These are phyloP conservation scores for Annulohypoxylon nitens DNA, from an alignment of 495 filamentous ascomycete genomes.

Conservation along the genomic window DNA sequence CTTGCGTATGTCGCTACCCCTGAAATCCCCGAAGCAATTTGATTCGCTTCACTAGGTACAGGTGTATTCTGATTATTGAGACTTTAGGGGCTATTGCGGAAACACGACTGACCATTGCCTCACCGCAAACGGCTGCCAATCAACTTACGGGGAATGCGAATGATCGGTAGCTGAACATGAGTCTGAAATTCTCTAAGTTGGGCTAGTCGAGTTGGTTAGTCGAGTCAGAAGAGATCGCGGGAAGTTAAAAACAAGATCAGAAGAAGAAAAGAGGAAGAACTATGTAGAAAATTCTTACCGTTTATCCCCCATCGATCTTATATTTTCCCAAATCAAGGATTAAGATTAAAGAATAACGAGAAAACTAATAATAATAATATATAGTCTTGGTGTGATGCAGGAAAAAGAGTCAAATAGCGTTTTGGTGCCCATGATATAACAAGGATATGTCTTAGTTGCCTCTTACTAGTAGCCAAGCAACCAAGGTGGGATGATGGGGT, in stretches of 20 bases:
- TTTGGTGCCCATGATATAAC: neutral
- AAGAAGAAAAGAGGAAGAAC: neutral
- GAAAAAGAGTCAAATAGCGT: neutral
- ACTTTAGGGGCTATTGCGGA: conserved; percentile 53
- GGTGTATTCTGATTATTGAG: conserved; percentile 18
- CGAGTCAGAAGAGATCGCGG: too few relatives aligned
- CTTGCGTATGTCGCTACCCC: conserved; percentile 45
- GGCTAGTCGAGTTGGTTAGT: too few relatives aligned
- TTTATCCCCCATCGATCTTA: neutral
- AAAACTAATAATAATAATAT: neutral
- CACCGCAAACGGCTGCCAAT: conserved; percentile 50
- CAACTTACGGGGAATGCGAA: conserved; percentile 49
- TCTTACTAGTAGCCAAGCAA: neutral
- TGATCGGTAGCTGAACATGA: neutral
- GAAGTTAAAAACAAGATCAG: too few relatives aligned
- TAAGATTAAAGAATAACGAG: neutral
- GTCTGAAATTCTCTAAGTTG: neutral
- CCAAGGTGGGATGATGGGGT: conserved; percentile 18
- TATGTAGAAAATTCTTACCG: neutral
- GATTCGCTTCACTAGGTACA: neutral
- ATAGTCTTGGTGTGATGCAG: neutral
- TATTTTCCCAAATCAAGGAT: too few relatives aligned
- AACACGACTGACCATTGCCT: conserved; percentile 53
- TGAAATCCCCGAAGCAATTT: neutral
- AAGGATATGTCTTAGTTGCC: neutral